Base-by-base conservation (phyloP, 495 filamentous ascomycete genomes). In the Lophiotrema nucula region DNA sequence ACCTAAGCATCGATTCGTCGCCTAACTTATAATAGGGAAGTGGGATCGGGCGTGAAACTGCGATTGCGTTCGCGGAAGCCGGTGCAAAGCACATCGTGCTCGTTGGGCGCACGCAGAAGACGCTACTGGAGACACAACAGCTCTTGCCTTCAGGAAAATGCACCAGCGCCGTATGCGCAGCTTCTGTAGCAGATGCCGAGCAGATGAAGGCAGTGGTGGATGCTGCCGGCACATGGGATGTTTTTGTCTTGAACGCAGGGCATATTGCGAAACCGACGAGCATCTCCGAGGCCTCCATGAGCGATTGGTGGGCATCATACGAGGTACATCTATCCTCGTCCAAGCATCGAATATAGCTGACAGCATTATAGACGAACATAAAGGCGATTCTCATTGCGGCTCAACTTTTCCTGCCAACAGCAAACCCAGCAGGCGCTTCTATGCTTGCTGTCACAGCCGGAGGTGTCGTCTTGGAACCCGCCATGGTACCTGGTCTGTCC, bases 31-130 rank as follows among this genome's bases (percentile, higher is more conserved):
- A n/a, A 10, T 44, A 66, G 65, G 60, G 74, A 6, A 67, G 60
- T 51, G 72, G 73, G 5, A 74, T 77, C 21, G 75, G 73, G 19
- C 43, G 54, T 4, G 73, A 71, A 38, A 72, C 68, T 15, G 74
- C 74, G 1, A 33, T 61, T 12, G 70, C 76, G 4, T 78, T 76
- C 39, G 73, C 63, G 4, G n/a, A 19, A 11, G 65, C 62, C 10
- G 47, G 58, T 5, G 60, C 52, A n/a, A 35, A 49, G 23, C 47
- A 56, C 35, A 43, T 56, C 27, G 51, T 67, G 1, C 42, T 69
- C n/a, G 22, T 59, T 28, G 52, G 62, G 1, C 28, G 35, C 1
- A 64, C 65, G 21, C 56, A 66, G 24, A 25, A 67, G 8, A 55
- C 6, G 15, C 55, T 58, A 11, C 6, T 41, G 12, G 55, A 58